Conservation (phyloP, 495 filamentous ascomycete genomes). For the Aspergillus saccharolyticus region DNA sequence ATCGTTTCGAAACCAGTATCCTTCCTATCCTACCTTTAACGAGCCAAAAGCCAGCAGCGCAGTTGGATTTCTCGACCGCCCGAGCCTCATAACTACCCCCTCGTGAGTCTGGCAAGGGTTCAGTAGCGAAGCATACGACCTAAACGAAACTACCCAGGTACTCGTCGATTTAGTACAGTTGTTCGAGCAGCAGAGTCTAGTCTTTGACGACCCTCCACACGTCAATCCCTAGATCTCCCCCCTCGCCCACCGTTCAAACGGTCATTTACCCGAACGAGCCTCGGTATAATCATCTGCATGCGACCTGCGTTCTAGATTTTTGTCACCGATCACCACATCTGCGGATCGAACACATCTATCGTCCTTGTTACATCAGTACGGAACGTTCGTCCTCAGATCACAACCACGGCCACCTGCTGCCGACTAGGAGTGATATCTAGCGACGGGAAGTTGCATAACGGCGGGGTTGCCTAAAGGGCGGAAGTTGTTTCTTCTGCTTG, state of each 20-base stretch:
- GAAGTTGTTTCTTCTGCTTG: slow-evolving; percentile 25
- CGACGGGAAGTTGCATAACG: slow-evolving; percentile 27
- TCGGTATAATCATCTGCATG: slow-evolving; percentile 19
- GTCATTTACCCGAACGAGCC: slow-evolving; percentile 5
- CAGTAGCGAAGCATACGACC: slow-evolving; percentile 4
- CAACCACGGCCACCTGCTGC: neutral
- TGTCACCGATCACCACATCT: slow-evolving; percentile 5
- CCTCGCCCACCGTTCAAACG: slow-evolving; percentile 4
- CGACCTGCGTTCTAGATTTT: slow-evolving; percentile 28
- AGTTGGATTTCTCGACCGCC: slow-evolving; percentile 15
- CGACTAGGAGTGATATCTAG: slow-evolving; percentile 22
- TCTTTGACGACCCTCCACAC: neutral
- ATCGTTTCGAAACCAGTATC: slow-evolving; percentile 12
- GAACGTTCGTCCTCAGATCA: slow-evolving; percentile 2
- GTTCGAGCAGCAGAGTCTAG: neutral
- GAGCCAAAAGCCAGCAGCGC: slow-evolving; percentile 7
- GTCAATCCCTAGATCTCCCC: slow-evolving; percentile 2
- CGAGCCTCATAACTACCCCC: slow-evolving; percentile 9
- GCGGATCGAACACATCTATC: neutral
- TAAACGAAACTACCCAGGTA: slow-evolving; percentile 2
- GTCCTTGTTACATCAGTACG: slow-evolving; percentile 2
- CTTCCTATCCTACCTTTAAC: slow-evolving; percentile 6
- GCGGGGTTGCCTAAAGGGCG: slow-evolving; percentile 31
- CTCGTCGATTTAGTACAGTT: neutral
- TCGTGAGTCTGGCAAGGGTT: slow-evolving; percentile 11